Base-by-base conservation (phyloP, 345 rosid genomes). In the Zanthoxylum bungeanum region DNA sequence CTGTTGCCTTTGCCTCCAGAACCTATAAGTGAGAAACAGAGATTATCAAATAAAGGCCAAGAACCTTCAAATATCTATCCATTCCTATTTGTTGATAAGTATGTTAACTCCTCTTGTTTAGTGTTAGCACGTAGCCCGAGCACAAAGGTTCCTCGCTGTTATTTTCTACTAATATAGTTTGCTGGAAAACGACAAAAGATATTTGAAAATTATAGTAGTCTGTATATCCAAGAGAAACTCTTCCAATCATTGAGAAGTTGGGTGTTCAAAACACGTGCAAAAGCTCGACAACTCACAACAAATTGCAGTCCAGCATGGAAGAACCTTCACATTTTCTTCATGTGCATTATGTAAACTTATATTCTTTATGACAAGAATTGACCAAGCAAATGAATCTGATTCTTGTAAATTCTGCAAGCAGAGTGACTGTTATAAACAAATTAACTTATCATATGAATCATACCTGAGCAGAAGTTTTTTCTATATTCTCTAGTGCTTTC, bases 401-500 rank as follows among this genome's bases (percentile, higher is more conserved):
- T 44, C 22, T 58, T 53, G 60, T 21, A 72, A 42, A 34, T 17
- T 60, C 34, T 31, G 16, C 7, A 28, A 64, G 63, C 24, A 70
- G 47, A n/a, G n/a, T 22, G 50, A 59, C 33, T 60, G 1, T n/a
- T 12, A 39, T 34, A 70, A 66, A 68, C 33, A 62, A 57, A 40
- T 70, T 57, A 58, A 21, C 11, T 6, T 52, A 36, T 40, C 57
- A 17, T 9, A 37, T 49, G 64, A 76, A 75, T 56, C 71, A 77
- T 85, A 90, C 99, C 97, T 90, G 84, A 58, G 87, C 84, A 73
- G 81, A 85, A 64, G 91, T 91, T 79, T 80, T 87, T 73, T 87
- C 90, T 69, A 68, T 83, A 73, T 82, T 89, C 78, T 93, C 92
- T 60, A 90, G 81, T 60, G 92, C 80, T 86, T 86, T 93, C 52